Base-by-base conservation (phyloP, 306 rosid genomes). In the Corylus heterophylla region DNA sequence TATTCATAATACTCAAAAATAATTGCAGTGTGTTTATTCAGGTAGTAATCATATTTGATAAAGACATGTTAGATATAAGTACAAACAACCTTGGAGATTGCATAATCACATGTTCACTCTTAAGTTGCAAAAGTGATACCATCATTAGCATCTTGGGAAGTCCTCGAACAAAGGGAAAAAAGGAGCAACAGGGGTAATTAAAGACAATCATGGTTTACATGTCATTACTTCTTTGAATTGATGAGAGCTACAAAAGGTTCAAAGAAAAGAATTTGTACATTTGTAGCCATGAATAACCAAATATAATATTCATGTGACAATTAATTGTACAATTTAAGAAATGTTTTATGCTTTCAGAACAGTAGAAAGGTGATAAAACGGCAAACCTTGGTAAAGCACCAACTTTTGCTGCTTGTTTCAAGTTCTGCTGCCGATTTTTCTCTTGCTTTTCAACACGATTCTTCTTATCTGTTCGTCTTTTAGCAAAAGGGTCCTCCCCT, bases 361-460 rank as follows among this genome's bases (percentile, higher is more conserved):
- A 25, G 80, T 2, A 37, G 56, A 80, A 50, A 52, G 69, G 73
- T 44, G 11, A 74, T 63, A 70, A 58, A 77, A 75, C 49, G 76
- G 62, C 17, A 85, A 63, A 95, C 99, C 99, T 91, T 67, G 98
- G 99, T 73, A 95, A 84, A 77, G 92, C 91, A 77, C 97, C 99
- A 49, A 82, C 87, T 83, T 90, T 95, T 45, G 96, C 92, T 74
- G 98, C 98, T 82, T 88, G 82, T 85, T 90, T 90, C 88, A 95
- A 80, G 85, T 95, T 95, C 84, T 88, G 91, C 61, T 88, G 44
- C 78, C 93, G 85, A 71, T 95, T 89, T 77, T 85, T 91, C 74
- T 91, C 93, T 81, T 91, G 94, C 69, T 95, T 95, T 62, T 90
- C 96, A 73, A 95, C 77, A 74, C 88, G 82, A 11, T 79, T 85